These are phyloP conservation scores for Populus nigra DNA, from an alignment of 345 rosid species.

Conservation along the genomic window DNA sequence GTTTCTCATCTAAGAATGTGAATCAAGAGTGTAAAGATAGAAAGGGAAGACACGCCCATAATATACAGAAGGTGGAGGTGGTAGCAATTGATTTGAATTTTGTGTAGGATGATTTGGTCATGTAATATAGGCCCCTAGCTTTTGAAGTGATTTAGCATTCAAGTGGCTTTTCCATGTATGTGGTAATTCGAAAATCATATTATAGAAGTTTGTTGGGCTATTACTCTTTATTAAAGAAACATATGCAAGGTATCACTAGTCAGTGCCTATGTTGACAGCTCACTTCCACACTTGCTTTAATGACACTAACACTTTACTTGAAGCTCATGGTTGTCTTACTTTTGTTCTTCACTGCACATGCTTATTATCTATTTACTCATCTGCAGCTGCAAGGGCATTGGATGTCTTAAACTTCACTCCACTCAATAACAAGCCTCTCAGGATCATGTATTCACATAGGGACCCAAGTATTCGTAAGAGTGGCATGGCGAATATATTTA, in stretches of 20 bases:
- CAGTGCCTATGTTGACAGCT: neutral
- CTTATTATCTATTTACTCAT: neutral
- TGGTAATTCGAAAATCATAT: neutral
- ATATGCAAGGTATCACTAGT: neutral
- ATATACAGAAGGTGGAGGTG: neutral
- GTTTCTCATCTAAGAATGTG: neutral
- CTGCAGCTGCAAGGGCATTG: constrained; percentile 29
- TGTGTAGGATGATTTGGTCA: neutral
- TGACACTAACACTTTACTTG: neutral
- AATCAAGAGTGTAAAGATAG: neutral
- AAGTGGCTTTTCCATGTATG: neutral
- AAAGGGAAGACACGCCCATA: neutral
- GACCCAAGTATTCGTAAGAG: constrained; percentile 32
- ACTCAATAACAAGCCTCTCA: constrained; percentile 22
- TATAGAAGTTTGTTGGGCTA: neutral
- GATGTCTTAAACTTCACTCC: constrained; percentile 29
- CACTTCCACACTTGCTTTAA: neutral
- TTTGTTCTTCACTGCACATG: neutral
- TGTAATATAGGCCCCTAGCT: neutral
- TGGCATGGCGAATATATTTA: constrained; percentile 28
- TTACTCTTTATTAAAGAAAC: too few relatives aligned
- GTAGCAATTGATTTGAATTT: neutral
- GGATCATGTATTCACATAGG: constrained; percentile 31
- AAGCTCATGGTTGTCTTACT: neutral
- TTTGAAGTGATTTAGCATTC: neutral